Conservation (phyloP, 2,329 filamentous ascomycete genomes). For the Laburnicola sp. region DNA sequence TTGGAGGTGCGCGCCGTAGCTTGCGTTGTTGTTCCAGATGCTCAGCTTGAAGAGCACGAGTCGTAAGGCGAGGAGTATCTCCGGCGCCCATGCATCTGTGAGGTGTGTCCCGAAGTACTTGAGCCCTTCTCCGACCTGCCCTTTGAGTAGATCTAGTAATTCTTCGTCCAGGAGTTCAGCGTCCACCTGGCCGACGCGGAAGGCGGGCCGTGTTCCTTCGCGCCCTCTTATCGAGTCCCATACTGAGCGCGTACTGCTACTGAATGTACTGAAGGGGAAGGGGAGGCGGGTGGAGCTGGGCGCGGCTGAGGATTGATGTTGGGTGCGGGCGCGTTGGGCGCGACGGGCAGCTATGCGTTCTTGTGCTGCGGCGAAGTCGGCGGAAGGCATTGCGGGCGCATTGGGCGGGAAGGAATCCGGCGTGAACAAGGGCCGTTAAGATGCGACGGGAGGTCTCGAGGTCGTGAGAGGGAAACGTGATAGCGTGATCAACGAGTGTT, state of each 20-base stretch:
- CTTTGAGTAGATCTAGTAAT: conserved; percentile 79
- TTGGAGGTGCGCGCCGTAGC: conserved; percentile 90
- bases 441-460: background rate
- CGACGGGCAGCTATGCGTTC: conserved; percentile 81
- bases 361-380: conserved; percentile 86
- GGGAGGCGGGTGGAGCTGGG: conserved; percentile 50
- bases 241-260: conserved; percentile 52
- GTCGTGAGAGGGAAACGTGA: conserved; percentile 13
- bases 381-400: conserved; percentile 45
- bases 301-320: conserved; percentile 47
- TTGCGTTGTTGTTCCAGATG: conserved; percentile 95
- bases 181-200: conserved; percentile 94
- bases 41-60: conserved; percentile 89
- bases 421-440: conserved; percentile 1
- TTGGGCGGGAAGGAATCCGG: conserved; percentile 12
- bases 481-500: conserved; percentile 25
- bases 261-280: conserved; percentile 63
- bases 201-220: conserved; percentile 80
- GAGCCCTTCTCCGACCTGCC: conserved; percentile 82
- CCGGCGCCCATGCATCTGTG: conserved; percentile 82
- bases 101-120: conserved; percentile 80
- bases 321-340: conserved; percentile 70
- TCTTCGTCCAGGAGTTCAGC: conserved; percentile 94
- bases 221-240: conserved; percentile 75
- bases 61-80: conserved; percentile 78